Evolutionary conservation across 108 stramenopile species (phyloP), one percentile per base, ranked within the genome.

Genomic region (Conticribra guillardii): DNA sequence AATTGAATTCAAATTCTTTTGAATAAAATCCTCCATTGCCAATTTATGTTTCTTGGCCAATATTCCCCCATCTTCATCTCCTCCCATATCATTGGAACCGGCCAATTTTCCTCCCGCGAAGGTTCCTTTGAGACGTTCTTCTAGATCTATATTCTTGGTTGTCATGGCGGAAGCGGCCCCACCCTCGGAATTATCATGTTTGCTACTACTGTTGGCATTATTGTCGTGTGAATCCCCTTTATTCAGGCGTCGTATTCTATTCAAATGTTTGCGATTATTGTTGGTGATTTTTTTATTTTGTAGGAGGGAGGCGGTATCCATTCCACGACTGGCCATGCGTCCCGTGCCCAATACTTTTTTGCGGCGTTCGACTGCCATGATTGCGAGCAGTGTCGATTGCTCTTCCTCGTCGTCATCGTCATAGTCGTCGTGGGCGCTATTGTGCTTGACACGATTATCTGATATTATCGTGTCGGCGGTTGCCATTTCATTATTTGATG

Each of bases 21-120:
- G 48, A 53, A 82, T 79, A 31, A 67, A 82, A 15, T 82, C 82
- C 46, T 82, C 82, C 77, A 86, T 86, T 8, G 83, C 83, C 46
- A 29, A 26, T 31, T 60, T 64, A 54, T 86, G 85, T 29, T 86
- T 86, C 51, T 79, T 78, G 14, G 53, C 79, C 68, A 86, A 51
- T 46, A 82, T 68, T 16, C 78, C 82, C 2, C 76, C 82, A 33
- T 70, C 77, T 0, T 70, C 77, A 56, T 74, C 81, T 0, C 76
- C 81, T 22, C 76, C 76, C 71, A 69, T 79, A 32, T 74, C 78
- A 49, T 74, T 74, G 4, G 78, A 74, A 21, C 73, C 73, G 23
- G 78, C 78, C 9, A 67, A 28, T 51, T 57, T 76, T 1, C 79
- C 80, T 46, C 27, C 71, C 31, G 75, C 32, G 52, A 82, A 82